Evolutionary conservation across 768 basidiomycete genomes (phyloP).

Genomic region (Cystobasidium tubakii): DNA sequence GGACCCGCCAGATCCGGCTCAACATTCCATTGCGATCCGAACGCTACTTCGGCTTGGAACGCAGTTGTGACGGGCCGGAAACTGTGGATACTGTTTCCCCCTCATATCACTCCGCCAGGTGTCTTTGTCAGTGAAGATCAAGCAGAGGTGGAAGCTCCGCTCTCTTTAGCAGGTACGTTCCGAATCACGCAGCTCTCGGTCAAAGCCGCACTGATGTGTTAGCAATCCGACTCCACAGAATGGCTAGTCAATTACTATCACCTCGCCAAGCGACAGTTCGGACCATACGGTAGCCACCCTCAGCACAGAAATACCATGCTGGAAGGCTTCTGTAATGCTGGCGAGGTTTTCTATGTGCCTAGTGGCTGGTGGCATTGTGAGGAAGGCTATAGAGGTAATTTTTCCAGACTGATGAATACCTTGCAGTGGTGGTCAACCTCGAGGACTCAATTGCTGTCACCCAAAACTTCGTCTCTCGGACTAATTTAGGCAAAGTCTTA

Average conservation of each 20-base stretch:
- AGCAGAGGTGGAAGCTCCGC: slow-evolving; percentile 38
- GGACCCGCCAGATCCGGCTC: slow-evolving; percentile 46
- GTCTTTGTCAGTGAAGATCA: slow-evolving; percentile 43
- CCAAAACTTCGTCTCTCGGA: slow-evolving; percentile 46
- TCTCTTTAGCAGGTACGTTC: slow-evolving; percentile 39
- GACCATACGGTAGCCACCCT: slow-evolving; percentile 42
- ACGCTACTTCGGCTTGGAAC: slow-evolving; percentile 45
- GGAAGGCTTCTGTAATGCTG: slow-evolving; percentile 45
- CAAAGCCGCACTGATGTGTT: no score
- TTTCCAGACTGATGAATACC: no score
- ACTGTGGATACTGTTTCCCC: slow-evolving; percentile 46
- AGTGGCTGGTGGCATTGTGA: slow-evolving; percentile 47
- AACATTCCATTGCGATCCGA: slow-evolving; percentile 44
- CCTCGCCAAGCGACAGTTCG: slow-evolving; percentile 40
- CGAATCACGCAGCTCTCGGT: no score
- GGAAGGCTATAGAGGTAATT: no score
- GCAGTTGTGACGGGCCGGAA: slow-evolving; percentile 43
- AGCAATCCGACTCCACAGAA: slow-evolving; percentile 27
- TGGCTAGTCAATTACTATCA: slow-evolving; percentile 46
- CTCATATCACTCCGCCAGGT: slow-evolving; percentile 45
- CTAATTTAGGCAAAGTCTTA: slow-evolving; percentile 44
- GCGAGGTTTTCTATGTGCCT: slow-evolving; percentile 47
- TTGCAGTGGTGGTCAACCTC: slow-evolving; percentile 45
- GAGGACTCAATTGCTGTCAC: slow-evolving; percentile 46
- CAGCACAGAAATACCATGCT: slow-evolving; percentile 44